These are phyloP conservation scores for Boletus subluridellus DNA, from an alignment of 1,284 basidiomycete genomes.

Conservation along the genomic window DNA sequence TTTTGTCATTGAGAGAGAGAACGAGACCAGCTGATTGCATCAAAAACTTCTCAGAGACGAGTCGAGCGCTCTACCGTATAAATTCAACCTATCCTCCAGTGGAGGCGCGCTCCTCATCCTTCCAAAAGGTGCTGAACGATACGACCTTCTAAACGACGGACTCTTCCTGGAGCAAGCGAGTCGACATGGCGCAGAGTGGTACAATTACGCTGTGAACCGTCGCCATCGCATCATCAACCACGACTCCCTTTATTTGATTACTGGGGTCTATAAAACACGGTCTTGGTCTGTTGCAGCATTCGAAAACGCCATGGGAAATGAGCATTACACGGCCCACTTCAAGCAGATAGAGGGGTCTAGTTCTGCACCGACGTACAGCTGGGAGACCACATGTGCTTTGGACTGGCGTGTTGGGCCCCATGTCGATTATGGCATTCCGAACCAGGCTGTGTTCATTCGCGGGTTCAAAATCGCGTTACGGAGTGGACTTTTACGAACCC, in stretches of 20 bases:
- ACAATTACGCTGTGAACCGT: constrained; percentile 8
- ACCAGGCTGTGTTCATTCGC: constrained; percentile 14
- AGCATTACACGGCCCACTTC: neutral
- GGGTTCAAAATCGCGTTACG: constrained; percentile 17
- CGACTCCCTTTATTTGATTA: constrained; percentile 17
- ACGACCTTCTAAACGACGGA: constrained; percentile 4
- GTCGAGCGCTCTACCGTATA: too few relatives aligned
- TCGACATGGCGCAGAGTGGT: constrained; percentile 10
- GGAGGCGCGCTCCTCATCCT: constrained; percentile 12
- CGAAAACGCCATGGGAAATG: neutral
- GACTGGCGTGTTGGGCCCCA: constrained; percentile 9
- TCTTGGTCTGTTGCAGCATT: neutral
- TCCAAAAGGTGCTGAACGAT: constrained; percentile 13
- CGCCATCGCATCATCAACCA: constrained; percentile 1
- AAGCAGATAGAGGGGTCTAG: neutral
- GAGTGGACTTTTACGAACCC: neutral
- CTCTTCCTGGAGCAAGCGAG: constrained; percentile 8
- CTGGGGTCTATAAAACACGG: constrained; percentile 11
- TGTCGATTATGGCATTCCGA: constrained; percentile 1
- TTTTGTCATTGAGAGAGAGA: too few relatives aligned
- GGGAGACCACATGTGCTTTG: constrained; percentile 1
- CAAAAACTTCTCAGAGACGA: too few relatives aligned
- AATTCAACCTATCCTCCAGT: too few relatives aligned
- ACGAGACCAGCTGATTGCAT: too few relatives aligned
- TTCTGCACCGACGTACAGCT: neutral